phyloP scores from a whole-genome alignment of 371 early-diverging fungal genomes.

The Mucor plumbeus region DNA sequence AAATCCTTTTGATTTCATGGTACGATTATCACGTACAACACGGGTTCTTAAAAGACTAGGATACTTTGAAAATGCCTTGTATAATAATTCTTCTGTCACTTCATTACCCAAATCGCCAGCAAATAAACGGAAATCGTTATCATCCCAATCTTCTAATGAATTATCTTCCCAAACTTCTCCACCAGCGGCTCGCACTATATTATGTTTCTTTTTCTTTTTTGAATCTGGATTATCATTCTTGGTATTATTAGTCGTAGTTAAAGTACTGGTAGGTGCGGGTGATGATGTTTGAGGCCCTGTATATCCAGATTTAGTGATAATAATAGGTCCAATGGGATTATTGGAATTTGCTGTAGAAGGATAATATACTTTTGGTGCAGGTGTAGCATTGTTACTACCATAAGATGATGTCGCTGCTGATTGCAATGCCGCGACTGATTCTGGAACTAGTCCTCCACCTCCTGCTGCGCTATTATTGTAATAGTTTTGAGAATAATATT shows the following conservation, averaged over 20 bases:
- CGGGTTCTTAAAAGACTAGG: constrained; percentile 76
- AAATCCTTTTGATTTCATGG: constrained; percentile 82
- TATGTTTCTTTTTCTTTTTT: constrained; percentile 59
- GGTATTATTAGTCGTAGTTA: neutral
- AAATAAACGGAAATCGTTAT: constrained; percentile 86
- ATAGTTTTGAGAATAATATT: constrained; percentile 32
- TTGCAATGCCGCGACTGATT: constrained; percentile 15
- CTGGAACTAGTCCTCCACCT: constrained; percentile 10
- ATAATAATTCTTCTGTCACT: constrained; percentile 81
- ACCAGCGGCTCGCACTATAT: constrained; percentile 81
- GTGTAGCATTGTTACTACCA: constrained; percentile 2
- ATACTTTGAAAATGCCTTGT: constrained; percentile 81
- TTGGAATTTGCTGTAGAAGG: constrained; percentile 24
- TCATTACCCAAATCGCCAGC: constrained; percentile 91
- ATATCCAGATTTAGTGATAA: constrained; percentile 25
- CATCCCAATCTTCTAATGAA: constrained; percentile 91
- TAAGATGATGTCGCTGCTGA: neutral
- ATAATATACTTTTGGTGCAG: constrained; percentile 25
- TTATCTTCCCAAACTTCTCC: constrained; percentile 96
- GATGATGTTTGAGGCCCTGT: constrained; percentile 21
- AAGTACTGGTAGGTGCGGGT: neutral
- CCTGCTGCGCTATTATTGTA: constrained; percentile 20
- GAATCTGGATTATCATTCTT: neutral
- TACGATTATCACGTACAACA: constrained; percentile 80
- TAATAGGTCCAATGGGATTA: constrained; percentile 25